Base-by-base conservation (phyloP, 768 basidiomycete genomes). In the Macrolepiota dolichaula region DNA sequence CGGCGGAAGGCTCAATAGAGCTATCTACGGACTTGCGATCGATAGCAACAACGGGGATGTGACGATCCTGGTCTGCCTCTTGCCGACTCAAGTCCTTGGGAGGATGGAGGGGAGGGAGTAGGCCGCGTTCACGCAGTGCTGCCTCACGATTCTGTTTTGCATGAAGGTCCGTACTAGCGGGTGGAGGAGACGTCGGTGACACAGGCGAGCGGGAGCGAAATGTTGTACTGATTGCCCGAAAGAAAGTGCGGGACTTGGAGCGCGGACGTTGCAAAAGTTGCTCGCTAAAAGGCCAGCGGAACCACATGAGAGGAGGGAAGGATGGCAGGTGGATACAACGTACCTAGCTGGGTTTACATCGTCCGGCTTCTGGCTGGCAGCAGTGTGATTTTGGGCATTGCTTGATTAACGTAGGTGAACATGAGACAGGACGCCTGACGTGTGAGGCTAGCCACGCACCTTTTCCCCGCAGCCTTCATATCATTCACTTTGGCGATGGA, bases 71-170 rank as follows among this genome's bases (percentile, higher is more conserved):
- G 61, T 76, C 70, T 49, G 55, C 73, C 64, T 77, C 81, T 68
- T 71, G 75, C 25, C 67, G 73, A 71, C 71, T 81, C 55, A 79
- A 76, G 70, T 71, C 78, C 64, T 71, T 81, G 47, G 74, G 78
- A 4, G 76, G 70, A 17, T 68, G 67, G 27, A 79, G 71, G 9
- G 81, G 79, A 24, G 87, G 85, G 1, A 83, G 73, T 40, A 88
- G 73, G 0, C 86, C 86, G 35, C 85, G 80, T 64, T 80, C 85
- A 12, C 86, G 80, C 22, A 88, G 76, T 1, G 86, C 86, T 2
- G 83, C 85, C 50, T 85, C 81, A 22, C 82, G 75, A 13, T 73
- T 71, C 27, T 77, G 76, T 44, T 72, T 74, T 5, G 76, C 69
- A 55, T 67, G 66, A 47, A 66, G 68, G 55, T 65, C 67, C 32